Evolutionary conservation across 2,329 filamentous ascomycete genomes (phyloP).

Genomic region (Hymenoscyphus infarciens): DNA sequence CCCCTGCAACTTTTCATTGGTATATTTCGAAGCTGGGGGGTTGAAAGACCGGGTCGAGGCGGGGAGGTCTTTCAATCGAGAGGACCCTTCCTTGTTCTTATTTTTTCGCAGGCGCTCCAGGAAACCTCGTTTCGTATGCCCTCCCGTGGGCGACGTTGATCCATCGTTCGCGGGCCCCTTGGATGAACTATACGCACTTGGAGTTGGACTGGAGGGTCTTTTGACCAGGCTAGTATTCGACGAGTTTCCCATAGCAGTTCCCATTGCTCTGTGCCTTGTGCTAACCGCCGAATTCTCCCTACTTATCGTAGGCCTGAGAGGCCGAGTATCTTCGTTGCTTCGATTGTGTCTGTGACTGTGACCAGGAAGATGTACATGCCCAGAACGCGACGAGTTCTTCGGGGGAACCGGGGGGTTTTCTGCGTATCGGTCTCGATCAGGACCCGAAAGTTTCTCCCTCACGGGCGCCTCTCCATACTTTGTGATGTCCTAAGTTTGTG

Average conservation of each 20-base stretch:
- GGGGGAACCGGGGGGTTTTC: constrained; percentile 45
- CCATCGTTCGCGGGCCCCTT: constrained; percentile 41
- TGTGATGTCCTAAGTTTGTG: constrained; percentile 59
- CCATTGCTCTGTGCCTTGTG: constrained; percentile 43
- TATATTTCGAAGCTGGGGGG: constrained; percentile 25
- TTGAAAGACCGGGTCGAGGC: constrained; percentile 52
- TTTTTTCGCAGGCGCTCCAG: constrained; percentile 30
- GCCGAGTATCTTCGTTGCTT: constrained; percentile 62
- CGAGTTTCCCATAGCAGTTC: constrained; percentile 27
- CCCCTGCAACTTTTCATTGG: constrained; percentile 23
- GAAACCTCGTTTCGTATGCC: constrained; percentile 30
- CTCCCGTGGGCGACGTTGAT: constrained; percentile 42
- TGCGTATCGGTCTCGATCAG: constrained; percentile 65
- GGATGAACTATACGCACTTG: constrained; percentile 54
- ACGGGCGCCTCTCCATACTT: constrained; percentile 76
- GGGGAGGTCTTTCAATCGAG: constrained; percentile 47
- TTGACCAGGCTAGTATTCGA: constrained; percentile 39
- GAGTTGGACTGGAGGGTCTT: constrained; percentile 77
- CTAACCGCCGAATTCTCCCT: constrained; percentile 67
- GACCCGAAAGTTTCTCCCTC: constrained; percentile 63
- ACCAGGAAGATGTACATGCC: constrained; percentile 60
- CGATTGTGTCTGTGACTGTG: constrained; percentile 66
- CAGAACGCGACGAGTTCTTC: constrained; percentile 61
- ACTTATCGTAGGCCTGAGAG: constrained; percentile 68
- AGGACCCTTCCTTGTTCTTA: constrained; percentile 52